Conservation (phyloP, 1,284 basidiomycete genomes). For the Ustilago lituana region DNA sequence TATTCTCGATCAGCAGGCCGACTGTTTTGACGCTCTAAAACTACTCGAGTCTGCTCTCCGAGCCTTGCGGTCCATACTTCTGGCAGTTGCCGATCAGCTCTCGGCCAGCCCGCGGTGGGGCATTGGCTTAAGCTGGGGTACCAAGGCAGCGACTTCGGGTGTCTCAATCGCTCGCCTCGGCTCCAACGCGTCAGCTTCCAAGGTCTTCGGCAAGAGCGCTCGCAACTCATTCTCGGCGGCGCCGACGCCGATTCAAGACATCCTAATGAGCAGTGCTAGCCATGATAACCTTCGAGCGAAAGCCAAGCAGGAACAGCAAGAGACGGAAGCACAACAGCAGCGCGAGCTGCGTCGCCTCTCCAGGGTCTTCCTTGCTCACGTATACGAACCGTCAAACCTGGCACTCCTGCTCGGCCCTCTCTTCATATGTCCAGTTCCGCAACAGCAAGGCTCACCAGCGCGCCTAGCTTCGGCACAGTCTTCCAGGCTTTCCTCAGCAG, state of each 20-base stretch:
- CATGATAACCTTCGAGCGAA: constrained; percentile 31
- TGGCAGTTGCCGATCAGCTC: constrained; percentile 58
- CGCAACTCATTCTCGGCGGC: constrained; percentile 12
- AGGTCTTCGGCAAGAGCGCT: constrained; percentile 47
- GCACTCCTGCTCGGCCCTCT: constrained; percentile 47
- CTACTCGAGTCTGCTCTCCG: constrained; percentile 51
- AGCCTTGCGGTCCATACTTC: constrained; percentile 53
- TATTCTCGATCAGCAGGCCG: constrained; percentile 11
- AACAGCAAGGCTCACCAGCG: constrained; percentile 11
- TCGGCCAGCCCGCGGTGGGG: constrained; percentile 57
- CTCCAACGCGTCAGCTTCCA: constrained; percentile 27
- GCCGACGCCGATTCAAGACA: constrained; percentile 20
- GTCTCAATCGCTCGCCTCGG: constrained; percentile 28
- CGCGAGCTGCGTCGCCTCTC: constrained; percentile 35
- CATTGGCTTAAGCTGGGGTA: constrained; percentile 55
- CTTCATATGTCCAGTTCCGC: constrained; percentile 42
- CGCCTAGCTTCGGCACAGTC: constrained; percentile 3
- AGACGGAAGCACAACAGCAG: constrained; percentile 25
- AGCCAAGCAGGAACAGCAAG: constrained; percentile 1
- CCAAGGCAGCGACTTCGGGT: constrained; percentile 27
- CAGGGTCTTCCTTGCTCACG: constrained; percentile 28
- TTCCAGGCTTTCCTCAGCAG: neutral
- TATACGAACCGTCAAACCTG: constrained; percentile 37
- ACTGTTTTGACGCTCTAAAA: constrained; percentile 16
- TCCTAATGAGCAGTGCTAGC: constrained; percentile 40